Evolutionary conservation across 371 early-diverging fungal genomes (phyloP).

Genomic region (Haplosporangium sp.): DNA sequence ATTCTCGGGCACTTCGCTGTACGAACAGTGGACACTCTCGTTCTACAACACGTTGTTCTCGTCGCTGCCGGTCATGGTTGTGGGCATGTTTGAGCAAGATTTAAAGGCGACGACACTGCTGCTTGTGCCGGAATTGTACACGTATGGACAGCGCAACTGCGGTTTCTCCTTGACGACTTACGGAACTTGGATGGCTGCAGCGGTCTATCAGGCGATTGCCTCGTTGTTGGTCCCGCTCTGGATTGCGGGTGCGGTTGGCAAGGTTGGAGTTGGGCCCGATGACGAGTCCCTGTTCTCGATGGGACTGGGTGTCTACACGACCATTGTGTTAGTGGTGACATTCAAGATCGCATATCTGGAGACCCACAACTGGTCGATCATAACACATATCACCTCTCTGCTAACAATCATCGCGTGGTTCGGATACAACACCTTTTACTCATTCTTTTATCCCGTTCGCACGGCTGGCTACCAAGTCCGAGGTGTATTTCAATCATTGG

Average conservation of each 20-base stretch:
- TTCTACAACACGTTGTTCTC: constrained; percentile 88
- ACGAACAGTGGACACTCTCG: constrained; percentile 81
- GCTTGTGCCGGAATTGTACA: constrained; percentile 81
- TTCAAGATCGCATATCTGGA: constrained; percentile 71
- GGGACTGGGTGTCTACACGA: constrained; percentile 65
- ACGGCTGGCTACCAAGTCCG: constrained; percentile 60
- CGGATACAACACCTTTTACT: constrained; percentile 63
- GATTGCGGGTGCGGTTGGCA: constrained; percentile 56
- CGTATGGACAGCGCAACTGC: constrained; percentile 65
- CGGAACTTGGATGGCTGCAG: constrained; percentile 71
- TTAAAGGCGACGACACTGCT: constrained; percentile 72
- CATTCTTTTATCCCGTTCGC: constrained; percentile 60
- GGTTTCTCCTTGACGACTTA: constrained; percentile 72
- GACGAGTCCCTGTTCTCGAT: constrained; percentile 58
- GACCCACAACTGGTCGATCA: constrained; percentile 63
- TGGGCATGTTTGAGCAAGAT: constrained; percentile 89
- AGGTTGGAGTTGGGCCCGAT: constrained; percentile 52
- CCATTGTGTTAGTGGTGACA: constrained; percentile 69
- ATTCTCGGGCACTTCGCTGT: constrained; percentile 84
- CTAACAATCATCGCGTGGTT: constrained; percentile 68
- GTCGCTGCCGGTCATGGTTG: constrained; percentile 80
- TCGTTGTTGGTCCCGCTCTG: constrained; percentile 59
- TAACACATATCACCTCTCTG: constrained; percentile 63
- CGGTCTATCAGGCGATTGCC: constrained; percentile 68
- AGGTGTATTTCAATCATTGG: constrained; percentile 58